These are phyloP conservation scores for Tuber umbilicatum DNA, from an alignment of 495 filamentous ascomycete species.

Conservation along the genomic window DNA sequence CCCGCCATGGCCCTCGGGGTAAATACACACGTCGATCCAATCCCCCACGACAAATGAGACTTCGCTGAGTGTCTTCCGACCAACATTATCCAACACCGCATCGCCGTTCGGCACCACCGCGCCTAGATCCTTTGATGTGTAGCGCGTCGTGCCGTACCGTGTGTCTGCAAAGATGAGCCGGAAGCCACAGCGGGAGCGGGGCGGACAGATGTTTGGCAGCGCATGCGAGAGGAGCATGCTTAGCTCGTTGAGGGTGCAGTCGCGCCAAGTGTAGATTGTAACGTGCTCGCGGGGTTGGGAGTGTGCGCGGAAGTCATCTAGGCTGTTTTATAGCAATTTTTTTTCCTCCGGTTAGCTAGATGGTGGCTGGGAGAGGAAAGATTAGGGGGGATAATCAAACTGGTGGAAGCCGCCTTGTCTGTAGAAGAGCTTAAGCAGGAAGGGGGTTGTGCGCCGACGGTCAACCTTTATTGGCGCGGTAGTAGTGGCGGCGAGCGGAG, in stretches of 20 bases:
- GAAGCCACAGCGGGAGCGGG: slow-evolving; percentile 75
- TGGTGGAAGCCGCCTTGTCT: slow-evolving; percentile 64
- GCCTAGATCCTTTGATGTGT: slow-evolving; percentile 69
- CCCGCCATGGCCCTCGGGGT: slow-evolving; percentile 66
- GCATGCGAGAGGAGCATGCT: slow-evolving; percentile 64
- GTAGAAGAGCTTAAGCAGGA: slow-evolving; percentile 88
- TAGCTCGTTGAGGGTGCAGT: slow-evolving; percentile 76
- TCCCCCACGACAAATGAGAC: slow-evolving; percentile 80
- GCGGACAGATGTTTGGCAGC: slow-evolving; percentile 63
- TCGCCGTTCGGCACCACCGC: slow-evolving; percentile 66
- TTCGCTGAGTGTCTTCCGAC: slow-evolving; percentile 66
- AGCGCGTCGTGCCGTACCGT: slow-evolving; percentile 52
- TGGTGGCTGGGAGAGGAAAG: slow-evolving; percentile 9
- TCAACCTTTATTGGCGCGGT: slow-evolving; percentile 48
- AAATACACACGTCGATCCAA: slow-evolving; percentile 74
- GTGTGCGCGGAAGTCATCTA: slow-evolving; percentile 58
- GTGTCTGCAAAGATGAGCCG: slow-evolving; percentile 82
- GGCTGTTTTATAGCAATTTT: slow-evolving; percentile 44
- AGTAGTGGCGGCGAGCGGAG: slow-evolving; percentile 19
- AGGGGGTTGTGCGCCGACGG: slow-evolving; percentile 73
- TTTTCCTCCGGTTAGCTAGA: slow-evolving; percentile 11
- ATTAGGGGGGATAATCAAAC: slow-evolving; percentile 47
- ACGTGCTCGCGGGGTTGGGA: slow-evolving; percentile 59
- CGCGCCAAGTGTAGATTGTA: slow-evolving; percentile 81
- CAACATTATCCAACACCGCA: slow-evolving; percentile 47